phyloP scores from a whole-genome alignment of 306 rosid genomes.

The Medicago truncatula region MtrunA17r5.0-ANR NC_053045.1:61319501-61320000 shows the following conservation, averaged over 20 bases:
- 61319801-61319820: too few relatives aligned
- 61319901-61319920: too few relatives aligned
- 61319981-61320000: too few relatives aligned
- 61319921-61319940: too few relatives aligned
- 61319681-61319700: constrained; percentile 27
- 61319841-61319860: too few relatives aligned
- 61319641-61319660: constrained; percentile 30
- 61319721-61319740: constrained; percentile 12
- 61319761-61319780: constrained; percentile 30
- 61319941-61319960: too few relatives aligned
- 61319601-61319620: neutral
- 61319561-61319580: constrained; percentile 27
- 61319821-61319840: too few relatives aligned
- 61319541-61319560: constrained; percentile 34
- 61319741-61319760: constrained; percentile 27
- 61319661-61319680: constrained; percentile 3
- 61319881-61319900: too few relatives aligned
- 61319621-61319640: constrained; percentile 47
- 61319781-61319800: neutral
- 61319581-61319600: neutral
- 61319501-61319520: constrained; percentile 34
- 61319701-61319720: neutral
- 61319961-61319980: too few relatives aligned
- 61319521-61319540: constrained; percentile 21
- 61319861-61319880: too few relatives aligned